A percentile compares a stretch with the other conserved stretches of the same genome.
phyloP scores from a whole-genome alignment of 768 basidiomycete genomes.

The Tricholoma hemisulphureum region DNA sequence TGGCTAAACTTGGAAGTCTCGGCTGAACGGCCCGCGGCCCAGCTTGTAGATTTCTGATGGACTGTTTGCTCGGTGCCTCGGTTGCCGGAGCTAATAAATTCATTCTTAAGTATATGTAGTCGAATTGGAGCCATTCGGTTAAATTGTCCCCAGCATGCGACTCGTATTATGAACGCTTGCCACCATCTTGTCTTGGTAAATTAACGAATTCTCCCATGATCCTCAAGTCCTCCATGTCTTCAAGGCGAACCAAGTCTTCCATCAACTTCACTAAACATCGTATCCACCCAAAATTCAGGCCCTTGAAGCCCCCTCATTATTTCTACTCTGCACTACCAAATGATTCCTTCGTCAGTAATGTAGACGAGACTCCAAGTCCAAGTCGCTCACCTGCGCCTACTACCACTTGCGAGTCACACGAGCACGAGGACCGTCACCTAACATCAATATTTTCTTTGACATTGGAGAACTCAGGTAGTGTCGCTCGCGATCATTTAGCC shows the following conservation, averaged over 20 bases:
- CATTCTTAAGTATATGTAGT: no score
- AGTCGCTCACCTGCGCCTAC: neutral
- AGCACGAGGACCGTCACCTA: neutral
- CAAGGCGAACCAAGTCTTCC: conserved; percentile 9
- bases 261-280: conserved; percentile 10
- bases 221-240: neutral
- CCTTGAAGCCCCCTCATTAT: neutral
- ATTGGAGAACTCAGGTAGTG: conserved; percentile 49
- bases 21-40: no score
- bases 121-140: no score
- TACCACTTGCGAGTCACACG: neutral
- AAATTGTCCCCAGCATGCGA: no score
- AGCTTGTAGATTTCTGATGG: no score
- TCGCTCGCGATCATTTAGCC: conserved; percentile 54
- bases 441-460: conserved; percentile 13
- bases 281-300: conserved; percentile 1
- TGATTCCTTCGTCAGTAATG: neutral
- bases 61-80: no score
- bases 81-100: no score
- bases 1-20: neutral
- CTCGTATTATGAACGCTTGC: no score
- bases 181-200: no score
- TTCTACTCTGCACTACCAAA: neutral
- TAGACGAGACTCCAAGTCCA: neutral
- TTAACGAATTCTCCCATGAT: neutral